Evolutionary conservation across 208 protist species (phyloP).

Genomic region (Leishmania arabica): DNA sequence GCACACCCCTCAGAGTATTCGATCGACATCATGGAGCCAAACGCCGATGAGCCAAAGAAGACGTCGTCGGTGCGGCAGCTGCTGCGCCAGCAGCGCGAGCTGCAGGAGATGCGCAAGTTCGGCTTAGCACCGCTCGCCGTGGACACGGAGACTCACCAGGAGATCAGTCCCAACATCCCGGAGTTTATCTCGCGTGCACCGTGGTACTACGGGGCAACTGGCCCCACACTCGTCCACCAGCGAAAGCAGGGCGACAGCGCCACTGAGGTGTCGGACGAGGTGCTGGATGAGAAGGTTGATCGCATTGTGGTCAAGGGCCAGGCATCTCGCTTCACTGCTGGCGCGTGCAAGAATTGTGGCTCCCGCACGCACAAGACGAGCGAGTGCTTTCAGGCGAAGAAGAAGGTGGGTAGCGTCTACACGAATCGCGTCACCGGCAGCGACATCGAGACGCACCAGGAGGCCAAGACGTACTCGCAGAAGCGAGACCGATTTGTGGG

Average conservation of each 20-base stretch:
- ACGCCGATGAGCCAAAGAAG: constrained; percentile 9
- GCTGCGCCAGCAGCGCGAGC: constrained; percentile 74
- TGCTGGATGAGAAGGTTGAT: constrained; percentile 48
- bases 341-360: constrained; percentile 99
- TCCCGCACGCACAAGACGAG: constrained; percentile 96
- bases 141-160: constrained; percentile 73
- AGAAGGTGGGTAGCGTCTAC: constrained; percentile 76
- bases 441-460: constrained; percentile 38
- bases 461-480: constrained; percentile 49
- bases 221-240: constrained; percentile 94
- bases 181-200: constrained; percentile 97
- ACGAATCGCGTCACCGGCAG: constrained; percentile 64
- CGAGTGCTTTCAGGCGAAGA: constrained; percentile 94
- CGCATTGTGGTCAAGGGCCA: constrained; percentile 50
- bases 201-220: constrained; percentile 92
- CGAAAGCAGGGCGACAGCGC: constrained; percentile 31
- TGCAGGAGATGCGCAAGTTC: constrained; percentile 89
- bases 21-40: constrained; percentile 9
- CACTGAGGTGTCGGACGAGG: constrained; percentile 15
- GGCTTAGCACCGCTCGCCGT: constrained; percentile 82
- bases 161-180: constrained; percentile 99
- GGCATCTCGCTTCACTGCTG: constrained; percentile 93
- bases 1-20: not conserved
- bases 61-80: constrained; percentile 61
- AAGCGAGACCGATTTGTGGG: constrained; percentile 80